Evolutionary conservation across 2,329 filamentous ascomycete genomes (phyloP).

Genomic region (Emergomyces africanus): DNA sequence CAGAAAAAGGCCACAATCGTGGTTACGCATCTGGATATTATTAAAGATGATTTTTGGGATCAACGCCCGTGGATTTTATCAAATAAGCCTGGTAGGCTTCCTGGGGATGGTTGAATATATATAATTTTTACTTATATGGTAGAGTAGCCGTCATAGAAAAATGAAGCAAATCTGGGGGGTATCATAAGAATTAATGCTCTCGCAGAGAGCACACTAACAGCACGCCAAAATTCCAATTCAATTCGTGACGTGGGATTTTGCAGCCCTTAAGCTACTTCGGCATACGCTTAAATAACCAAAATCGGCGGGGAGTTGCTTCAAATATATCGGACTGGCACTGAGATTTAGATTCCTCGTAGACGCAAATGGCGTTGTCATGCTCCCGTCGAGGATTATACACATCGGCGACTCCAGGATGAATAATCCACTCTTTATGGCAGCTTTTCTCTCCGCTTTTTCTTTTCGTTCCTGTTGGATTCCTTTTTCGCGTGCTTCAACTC

Average conservation of each 20-base stretch:
- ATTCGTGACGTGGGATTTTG: not conserved
- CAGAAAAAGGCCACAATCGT: constrained; percentile 68
- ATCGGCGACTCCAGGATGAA: constrained; percentile 1
- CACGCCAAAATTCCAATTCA: not conserved
- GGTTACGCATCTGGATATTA: constrained; percentile 82
- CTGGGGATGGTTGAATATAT: constrained; percentile 31
- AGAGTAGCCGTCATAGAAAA: not conserved
- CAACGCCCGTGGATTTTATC: constrained; percentile 71
- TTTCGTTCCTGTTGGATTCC: constrained; percentile 37
- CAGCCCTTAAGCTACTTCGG: not conserved
- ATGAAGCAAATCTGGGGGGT: not conserved
- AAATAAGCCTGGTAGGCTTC: constrained; percentile 57
- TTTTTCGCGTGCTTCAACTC: constrained; percentile 18
- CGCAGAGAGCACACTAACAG: not conserved
- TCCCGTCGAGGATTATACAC: not conserved
- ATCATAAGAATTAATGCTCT: not conserved
- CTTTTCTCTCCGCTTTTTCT: constrained; percentile 29
- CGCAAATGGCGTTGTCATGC: not conserved
- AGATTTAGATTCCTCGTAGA: too few species aligned
- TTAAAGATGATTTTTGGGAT: constrained; percentile 91
- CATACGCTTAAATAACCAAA: not conserved
- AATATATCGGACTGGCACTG: not conserved
- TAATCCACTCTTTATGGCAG: constrained; percentile 9
- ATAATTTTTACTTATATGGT: not conserved
- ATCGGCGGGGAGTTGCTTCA: not conserved